Percentiles rank a stretch among this genome's conserved stretches.
phyloP scores from a whole-genome alignment of 129 eudicot species.

The Flaveria bidentis region DNA sequence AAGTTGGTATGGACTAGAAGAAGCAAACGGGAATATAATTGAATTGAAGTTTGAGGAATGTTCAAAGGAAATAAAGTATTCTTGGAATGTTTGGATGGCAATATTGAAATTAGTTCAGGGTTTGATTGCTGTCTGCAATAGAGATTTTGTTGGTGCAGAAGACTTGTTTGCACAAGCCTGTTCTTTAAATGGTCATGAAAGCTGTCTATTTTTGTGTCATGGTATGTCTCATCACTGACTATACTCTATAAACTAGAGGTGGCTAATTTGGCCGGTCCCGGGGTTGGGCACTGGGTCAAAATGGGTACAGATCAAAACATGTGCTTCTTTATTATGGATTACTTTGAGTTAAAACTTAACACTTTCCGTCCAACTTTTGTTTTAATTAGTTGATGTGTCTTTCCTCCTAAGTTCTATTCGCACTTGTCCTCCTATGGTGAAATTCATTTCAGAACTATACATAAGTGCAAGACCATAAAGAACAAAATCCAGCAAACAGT shows the following conservation, averaged over 20 bases:
- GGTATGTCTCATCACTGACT: conserved; percentile 46
- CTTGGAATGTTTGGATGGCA: conserved; percentile 77
- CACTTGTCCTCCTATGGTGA: not conserved
- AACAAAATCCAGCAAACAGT: too few species aligned
- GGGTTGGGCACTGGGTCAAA: conserved; percentile 22
- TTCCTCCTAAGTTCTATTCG: not conserved
- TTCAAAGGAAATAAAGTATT: conserved; percentile 50
- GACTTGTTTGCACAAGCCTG: conserved; percentile 71
- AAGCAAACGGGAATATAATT: conserved; percentile 36
- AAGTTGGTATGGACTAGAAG: conserved; percentile 47
- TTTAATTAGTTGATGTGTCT: not conserved
- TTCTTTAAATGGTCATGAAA: conserved; percentile 60
- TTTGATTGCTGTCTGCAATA: conserved; percentile 49
- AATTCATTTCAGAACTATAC: too few species aligned
- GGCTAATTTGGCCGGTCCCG: not conserved
- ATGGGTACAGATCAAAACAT: not conserved
- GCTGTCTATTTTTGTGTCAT: conserved; percentile 73
- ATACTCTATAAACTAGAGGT: not conserved
- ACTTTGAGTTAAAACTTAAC: not conserved
- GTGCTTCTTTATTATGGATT: not conserved
- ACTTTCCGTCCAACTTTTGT: not conserved
- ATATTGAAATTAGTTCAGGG: conserved; percentile 65
- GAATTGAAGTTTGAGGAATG: conserved; percentile 64
- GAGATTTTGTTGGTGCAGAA: conserved; percentile 68
- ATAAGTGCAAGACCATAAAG: too few species aligned